These are phyloP conservation scores for Mollisiaceae sp. DNA, from an alignment of 2,329 filamentous ascomycete genomes.

Conservation along the genomic window DNA sequence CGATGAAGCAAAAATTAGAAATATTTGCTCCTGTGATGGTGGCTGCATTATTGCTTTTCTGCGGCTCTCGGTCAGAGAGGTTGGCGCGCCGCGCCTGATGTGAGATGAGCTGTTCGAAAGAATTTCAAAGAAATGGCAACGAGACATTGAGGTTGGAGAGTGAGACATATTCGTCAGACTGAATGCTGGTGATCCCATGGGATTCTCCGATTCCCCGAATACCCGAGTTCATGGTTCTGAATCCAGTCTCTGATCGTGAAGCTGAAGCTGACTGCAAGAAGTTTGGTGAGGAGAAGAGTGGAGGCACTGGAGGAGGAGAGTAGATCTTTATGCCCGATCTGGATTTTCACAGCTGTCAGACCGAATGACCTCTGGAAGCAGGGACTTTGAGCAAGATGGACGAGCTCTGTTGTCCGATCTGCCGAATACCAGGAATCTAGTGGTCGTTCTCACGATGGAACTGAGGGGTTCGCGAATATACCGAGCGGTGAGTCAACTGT, in stretches of 20 bases:
- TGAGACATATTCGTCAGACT: background rate
- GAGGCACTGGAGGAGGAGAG: background rate
- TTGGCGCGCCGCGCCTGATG: too few species aligned
- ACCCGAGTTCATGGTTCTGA: background rate
- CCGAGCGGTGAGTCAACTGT: slow-evolving; percentile 1
- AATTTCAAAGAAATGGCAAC: background rate
- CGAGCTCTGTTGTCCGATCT: background rate
- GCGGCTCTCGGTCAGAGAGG: slow-evolving; percentile 2
- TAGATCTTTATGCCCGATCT: background rate
- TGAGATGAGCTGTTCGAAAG: background rate
- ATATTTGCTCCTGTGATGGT: background rate
- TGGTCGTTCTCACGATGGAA: background rate
- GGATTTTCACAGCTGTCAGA: background rate
- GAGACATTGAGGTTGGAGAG: slow-evolving; percentile 3
- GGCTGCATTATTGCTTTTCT: background rate
- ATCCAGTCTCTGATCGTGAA: background rate
- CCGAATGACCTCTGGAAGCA: background rate
- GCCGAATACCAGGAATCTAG: too few species aligned
- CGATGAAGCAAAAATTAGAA: background rate
- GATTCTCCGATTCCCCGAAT: too few species aligned
- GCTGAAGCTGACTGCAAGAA: background rate
- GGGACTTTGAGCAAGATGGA: background rate
- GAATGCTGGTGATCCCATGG: too few species aligned
- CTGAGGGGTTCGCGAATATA: background rate
- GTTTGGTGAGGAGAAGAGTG: background rate